Evolutionary conservation across 768 basidiomycete species (phyloP), one percentile per base, ranked within the genome.

Genomic region (Mycena crocata): DNA sequence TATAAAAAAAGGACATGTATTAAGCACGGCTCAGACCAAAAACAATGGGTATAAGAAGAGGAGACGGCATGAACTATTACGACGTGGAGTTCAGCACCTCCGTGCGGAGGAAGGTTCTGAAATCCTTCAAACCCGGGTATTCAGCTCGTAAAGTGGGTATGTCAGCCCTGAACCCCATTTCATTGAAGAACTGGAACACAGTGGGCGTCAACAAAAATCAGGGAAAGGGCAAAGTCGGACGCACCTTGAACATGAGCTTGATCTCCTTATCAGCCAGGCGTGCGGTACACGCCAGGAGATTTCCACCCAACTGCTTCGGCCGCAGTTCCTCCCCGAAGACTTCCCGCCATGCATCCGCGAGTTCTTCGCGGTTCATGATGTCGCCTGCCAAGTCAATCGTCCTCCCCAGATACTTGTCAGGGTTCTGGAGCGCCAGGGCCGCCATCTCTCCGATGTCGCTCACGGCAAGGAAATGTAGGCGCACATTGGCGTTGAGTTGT

Each of bases 381-480:
- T 68, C 67, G 8, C 67, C 67, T 5, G 57, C 67, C 1, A 68
- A 7, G 24, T 67, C 66, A 21, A 67, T 54, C 21, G 31, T 54
- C 32, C 31, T 40, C 2, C 48, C 46, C 2, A 68, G 5, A 40
- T 59, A 68, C 24, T 14, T 17, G 5, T 64, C 62, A 3, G 51
- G 67, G 31, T 57, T 31, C 8, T 23, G 19, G 7, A 68, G 32
- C 13, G 31, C 62, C 1, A 68, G 24, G 5, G 58, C 67, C 8
- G 67, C 67, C 6, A 64, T 40, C 21, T 23, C 57, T 15, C 67
- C 67, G 24, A 68, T 60, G 46, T 68, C 57, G 57, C 57, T 64
- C 44, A 13, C 24, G 40, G 67, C 62, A 31, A 62, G 30, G 34
- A 62, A 51, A n/a, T 57, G 66, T 21, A 57, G 48, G 14, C 32